Base-by-base conservation (phyloP, 768 basidiomycete genomes). In the Lentinus brumalis region DNA sequence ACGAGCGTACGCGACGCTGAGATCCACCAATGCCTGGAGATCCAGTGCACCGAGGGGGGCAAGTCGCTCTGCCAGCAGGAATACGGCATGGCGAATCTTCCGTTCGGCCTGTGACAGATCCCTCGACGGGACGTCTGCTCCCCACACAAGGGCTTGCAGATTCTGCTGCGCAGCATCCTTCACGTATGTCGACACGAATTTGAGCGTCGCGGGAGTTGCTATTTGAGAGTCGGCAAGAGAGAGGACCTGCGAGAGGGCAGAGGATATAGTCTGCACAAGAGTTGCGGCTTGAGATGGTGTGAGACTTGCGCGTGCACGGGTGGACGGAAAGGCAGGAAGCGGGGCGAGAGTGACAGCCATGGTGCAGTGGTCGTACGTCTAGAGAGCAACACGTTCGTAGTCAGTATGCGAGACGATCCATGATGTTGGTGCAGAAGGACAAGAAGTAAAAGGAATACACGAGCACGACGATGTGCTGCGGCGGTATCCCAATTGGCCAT, bases 61-160 rank as follows among this genome's bases (percentile, higher is more conserved):
- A 18, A 87, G 68, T 44, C 79, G 82, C 66, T 86, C 83, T 0
- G 88, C 82, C 5, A 92, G 80, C 6, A 80, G 66, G 8, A 92
- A 74, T 0, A 81, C 78, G 35, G 77, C 75, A 46, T 79, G 77
- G 18, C 75, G 77, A 50, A 91, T 82, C 15, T 73, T 63, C 42
- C 73, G 77, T 44, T 86, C 81, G 11, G 78, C 72, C 38, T 71
- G 72, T 1, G 79, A 75, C 5, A 70, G 61, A 16, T 50, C 56
- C 21, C 31, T 32, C n/a, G 52, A 8, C 21, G 31, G 32, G 15
- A 57, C 62, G 16, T 55, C 49, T 1, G 45, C 5, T 1, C 44
- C 54, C 89, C 89, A 91, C 61, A 91, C 85, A 39, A 91, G 75
- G 9, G 74, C 64, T 49, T 87, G 78, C 1, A 91, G 76, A 7